A percentile compares a stretch with the other conserved stretches of the same genome.
Evolutionary conservation across 768 basidiomycete species (phyloP).

Genomic region (Stropharia rugosoannulata): DNA sequence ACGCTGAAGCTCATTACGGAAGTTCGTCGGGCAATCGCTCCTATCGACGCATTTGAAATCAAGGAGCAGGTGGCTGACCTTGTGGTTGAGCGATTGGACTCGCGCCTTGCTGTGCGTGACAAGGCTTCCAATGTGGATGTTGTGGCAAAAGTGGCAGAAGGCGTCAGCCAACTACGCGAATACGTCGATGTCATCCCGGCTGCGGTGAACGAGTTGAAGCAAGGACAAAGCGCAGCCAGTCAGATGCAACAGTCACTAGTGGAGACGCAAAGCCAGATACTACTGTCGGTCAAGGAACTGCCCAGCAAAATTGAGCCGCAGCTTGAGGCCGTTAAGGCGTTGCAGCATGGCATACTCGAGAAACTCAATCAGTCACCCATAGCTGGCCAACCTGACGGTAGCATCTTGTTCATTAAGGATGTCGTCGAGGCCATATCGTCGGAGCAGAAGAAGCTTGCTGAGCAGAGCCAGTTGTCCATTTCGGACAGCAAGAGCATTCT

Average conservation of each 20-base stretch:
- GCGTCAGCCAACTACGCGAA: conserved; percentile 36
- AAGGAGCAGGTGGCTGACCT: conserved; percentile 89
- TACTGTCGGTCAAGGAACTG: conserved; percentile 42
- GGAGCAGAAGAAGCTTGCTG: conserved; percentile 49
- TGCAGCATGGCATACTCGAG: conserved; percentile 33
- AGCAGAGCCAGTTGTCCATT: conserved; percentile 48
- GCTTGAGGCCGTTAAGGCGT: conserved; percentile 39
- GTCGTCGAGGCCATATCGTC: conserved; percentile 46
- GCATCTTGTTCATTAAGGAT: conserved; percentile 45
- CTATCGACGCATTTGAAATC: conserved; percentile 82
- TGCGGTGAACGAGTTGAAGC: conserved; percentile 38
- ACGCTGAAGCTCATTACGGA: conserved; percentile 63
- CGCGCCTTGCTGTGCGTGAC: conserved; percentile 77
- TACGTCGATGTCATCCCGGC: conserved; percentile 32
- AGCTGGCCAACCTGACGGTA: conserved; percentile 26
- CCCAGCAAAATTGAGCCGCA: conserved; percentile 46
- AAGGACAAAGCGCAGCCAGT: conserved; percentile 40
- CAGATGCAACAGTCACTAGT: conserved; percentile 36
- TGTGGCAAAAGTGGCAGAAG: conserved; percentile 53
- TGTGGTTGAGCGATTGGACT: conserved; percentile 82
- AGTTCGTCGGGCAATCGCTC: conserved; percentile 68
- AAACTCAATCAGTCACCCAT: conserved; percentile 26
- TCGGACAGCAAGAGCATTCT: conserved; percentile 51
- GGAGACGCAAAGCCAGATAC: conserved; percentile 38
- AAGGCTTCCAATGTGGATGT: conserved; percentile 63